phyloP scores from a whole-genome alignment of 2,329 filamentous ascomycete species.

The Ophioceras dolichostomum region DNA sequence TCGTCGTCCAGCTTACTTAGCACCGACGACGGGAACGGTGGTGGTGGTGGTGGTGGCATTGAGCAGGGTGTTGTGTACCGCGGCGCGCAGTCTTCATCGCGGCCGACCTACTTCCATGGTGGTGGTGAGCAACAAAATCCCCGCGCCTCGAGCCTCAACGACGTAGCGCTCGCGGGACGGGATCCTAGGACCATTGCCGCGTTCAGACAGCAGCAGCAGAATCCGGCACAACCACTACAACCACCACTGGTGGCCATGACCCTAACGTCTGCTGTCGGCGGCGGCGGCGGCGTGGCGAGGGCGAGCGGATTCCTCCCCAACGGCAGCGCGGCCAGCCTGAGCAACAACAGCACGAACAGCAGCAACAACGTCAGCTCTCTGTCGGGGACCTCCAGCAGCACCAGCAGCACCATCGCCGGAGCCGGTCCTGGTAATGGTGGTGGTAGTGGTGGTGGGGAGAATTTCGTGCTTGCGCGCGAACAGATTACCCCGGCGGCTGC shows the following conservation, averaged over 20 bases:
- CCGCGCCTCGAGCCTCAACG: no score
- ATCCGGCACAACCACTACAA: slow-evolving; percentile 5
- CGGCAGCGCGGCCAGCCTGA: slow-evolving; percentile 3
- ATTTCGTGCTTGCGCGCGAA: slow-evolving; percentile 10
- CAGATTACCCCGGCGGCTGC: no score
- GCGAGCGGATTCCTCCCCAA: no score
- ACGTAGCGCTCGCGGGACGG: slow-evolving; percentile 19
- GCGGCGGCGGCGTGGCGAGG: neutral
- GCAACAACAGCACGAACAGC: slow-evolving; percentile 1
- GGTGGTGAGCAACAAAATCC: no score
- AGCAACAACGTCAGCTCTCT: slow-evolving; percentile 1
- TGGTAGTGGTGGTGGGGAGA: slow-evolving; percentile 2
- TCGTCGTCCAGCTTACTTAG: neutral
- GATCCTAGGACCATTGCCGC: no score
- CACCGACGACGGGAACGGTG: no score
- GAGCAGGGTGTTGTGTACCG: no score
- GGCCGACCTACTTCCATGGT: no score
- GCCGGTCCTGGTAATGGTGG: slow-evolving; percentile 2
- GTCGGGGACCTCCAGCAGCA: no score
- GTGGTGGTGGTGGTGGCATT: no score
- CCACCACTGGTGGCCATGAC: slow-evolving; percentile 1
- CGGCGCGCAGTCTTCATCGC: no score
- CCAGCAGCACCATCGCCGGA: neutral
- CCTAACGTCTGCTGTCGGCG: neutral
- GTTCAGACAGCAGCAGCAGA: no score